phyloP scores from a whole-genome alignment of 306 rosid genomes.

The Arachis stenosperma region DNA sequence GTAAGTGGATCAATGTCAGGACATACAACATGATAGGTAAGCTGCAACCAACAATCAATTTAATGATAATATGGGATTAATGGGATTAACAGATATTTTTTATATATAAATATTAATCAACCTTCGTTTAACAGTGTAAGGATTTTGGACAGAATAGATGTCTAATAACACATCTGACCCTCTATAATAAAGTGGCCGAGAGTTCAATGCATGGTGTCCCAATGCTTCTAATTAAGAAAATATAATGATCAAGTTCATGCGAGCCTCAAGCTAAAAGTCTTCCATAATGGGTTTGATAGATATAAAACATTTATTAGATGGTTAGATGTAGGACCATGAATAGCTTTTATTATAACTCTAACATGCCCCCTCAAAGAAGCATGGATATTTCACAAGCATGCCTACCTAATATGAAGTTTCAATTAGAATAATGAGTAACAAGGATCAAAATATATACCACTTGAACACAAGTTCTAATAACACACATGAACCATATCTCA shows the following conservation, averaged over 20 bases:
- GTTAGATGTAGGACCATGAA: not conserved
- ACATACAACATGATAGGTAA: constrained; percentile 78
- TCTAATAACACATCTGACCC: not conserved
- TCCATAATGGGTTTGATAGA: not conserved
- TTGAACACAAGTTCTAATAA: too few species aligned
- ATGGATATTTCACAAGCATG: not conserved
- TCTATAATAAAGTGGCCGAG: not conserved
- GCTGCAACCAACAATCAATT: constrained; percentile 64
- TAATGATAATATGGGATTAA: not conserved
- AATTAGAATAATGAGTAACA: not conserved
- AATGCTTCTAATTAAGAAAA: not conserved
- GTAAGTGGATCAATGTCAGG: constrained; percentile 97
- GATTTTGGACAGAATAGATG: not conserved
- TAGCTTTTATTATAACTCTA: not conserved
- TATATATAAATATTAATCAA: not conserved
- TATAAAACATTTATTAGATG: not conserved
- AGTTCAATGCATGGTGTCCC: not conserved
- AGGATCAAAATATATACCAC: too few species aligned
- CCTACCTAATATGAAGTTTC: not conserved
- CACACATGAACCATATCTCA: too few species aligned
- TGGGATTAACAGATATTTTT: not conserved
- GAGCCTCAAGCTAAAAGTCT: not conserved
- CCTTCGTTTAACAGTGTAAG: not conserved
- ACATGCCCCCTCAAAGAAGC: not conserved
- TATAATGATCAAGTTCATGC: not conserved